Evolutionary conservation across 1,284 basidiomycete species (phyloP).

Genomic region (Ceratobasidium sp.): DNA sequence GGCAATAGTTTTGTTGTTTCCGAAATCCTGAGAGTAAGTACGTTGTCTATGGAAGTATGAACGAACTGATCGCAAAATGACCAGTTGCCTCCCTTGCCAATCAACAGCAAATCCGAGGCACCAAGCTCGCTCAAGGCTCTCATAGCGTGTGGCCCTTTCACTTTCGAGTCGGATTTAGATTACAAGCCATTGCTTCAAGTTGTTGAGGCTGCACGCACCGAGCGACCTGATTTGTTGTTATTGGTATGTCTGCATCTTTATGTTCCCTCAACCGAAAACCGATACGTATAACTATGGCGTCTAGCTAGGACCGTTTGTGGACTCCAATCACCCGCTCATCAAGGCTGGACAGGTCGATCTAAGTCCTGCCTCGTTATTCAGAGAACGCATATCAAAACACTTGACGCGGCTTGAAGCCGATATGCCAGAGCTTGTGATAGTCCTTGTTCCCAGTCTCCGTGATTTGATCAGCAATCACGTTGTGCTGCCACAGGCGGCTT

Average conservation of each 20-base stretch:
- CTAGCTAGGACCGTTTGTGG: constrained; percentile 91
- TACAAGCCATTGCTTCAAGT: constrained; percentile 74
- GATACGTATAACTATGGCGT: neutral
- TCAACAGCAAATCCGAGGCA: constrained; percentile 52
- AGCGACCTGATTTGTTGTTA: constrained; percentile 78
- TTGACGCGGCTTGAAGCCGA: constrained; percentile 66
- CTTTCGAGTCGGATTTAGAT: constrained; percentile 74
- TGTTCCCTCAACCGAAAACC: neutral
- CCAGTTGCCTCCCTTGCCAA: constrained; percentile 45
- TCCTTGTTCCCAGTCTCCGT: constrained; percentile 82
- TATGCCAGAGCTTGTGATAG: constrained; percentile 71
- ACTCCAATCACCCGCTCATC: constrained; percentile 75
- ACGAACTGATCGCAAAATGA: constrained; percentile 48
- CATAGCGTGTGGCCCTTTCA: constrained; percentile 84
- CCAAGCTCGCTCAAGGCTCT: constrained; percentile 50
- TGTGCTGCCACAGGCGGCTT: constrained; percentile 84
- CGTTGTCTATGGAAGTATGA: constrained; percentile 22
- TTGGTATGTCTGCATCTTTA: constrained; percentile 61
- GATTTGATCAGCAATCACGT: constrained; percentile 83
- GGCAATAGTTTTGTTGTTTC: constrained; percentile 85
- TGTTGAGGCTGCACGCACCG: constrained; percentile 61
- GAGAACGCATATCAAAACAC: constrained; percentile 65
- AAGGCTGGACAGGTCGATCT: constrained; percentile 72
- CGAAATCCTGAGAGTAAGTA: constrained; percentile 78
- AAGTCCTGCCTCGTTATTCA: constrained; percentile 75